Evolutionary conservation across 169 alveolate species (phyloP).

Genomic region (Perkinsus chesapeaki): DNA sequence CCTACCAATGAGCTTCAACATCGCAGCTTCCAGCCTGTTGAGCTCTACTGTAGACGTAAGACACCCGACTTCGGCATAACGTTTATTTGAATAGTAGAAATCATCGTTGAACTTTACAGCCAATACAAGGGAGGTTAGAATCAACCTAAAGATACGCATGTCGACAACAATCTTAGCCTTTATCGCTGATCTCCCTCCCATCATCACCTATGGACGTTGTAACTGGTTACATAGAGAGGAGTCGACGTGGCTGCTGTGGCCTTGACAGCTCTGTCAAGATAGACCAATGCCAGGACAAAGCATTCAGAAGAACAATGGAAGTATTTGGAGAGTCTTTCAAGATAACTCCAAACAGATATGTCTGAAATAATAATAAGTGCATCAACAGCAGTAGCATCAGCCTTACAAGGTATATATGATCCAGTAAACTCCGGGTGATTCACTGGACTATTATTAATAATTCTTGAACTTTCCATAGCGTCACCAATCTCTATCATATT

Average conservation of each 20-base stretch:
- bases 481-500: not conserved
- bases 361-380: not conserved
- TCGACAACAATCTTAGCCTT: no score
- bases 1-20: slow-evolving; percentile 54
- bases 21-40: slow-evolving; percentile 71
- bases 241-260: not conserved
- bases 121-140: slow-evolving; percentile 70
- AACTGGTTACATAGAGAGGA: not conserved
- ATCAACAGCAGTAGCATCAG: not conserved
- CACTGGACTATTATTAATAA: not conserved
- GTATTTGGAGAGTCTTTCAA: not conserved
- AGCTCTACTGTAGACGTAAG: slow-evolving; percentile 70
- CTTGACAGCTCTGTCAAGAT: not conserved
- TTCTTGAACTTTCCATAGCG: not conserved
- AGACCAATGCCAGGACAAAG: not conserved
- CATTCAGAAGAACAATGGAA: not conserved
- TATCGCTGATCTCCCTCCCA: no score
- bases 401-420: not conserved
- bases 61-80: slow-evolving; percentile 86
- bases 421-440: not conserved
- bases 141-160: not conserved
- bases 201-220: not conserved
- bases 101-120: slow-evolving; percentile 88
- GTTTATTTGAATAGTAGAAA: slow-evolving; percentile 69
- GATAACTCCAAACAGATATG: not conserved